A percentile compares a stretch with the other conserved stretches of the same genome.
phyloP scores from a whole-genome alignment of 129 eudicot species.

The Helichrysum umbraculigerum region DNA sequence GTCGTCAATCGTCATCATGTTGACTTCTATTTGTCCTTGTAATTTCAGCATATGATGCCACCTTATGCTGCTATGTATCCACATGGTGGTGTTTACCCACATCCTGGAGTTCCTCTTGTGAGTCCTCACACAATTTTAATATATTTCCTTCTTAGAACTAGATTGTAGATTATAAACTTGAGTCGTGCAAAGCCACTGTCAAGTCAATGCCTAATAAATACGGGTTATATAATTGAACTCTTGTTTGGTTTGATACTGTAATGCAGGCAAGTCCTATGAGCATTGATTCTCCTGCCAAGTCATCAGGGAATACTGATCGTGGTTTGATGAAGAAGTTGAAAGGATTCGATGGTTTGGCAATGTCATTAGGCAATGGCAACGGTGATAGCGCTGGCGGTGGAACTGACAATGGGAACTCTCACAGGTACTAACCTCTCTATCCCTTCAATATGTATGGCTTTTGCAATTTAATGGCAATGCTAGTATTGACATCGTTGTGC shows the following conservation, averaged over 20 bases:
- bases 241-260: background rate
- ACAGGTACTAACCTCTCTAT: constrained; percentile 49
- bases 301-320: constrained; percentile 66
- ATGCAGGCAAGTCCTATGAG: constrained; percentile 69
- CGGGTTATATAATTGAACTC: constrained; percentile 12
- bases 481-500: background rate
- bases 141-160: background rate
- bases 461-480: background rate
- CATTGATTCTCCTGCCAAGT: constrained; percentile 79
- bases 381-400: constrained; percentile 55
- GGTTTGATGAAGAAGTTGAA: constrained; percentile 78
- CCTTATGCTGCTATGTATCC: constrained; percentile 95
- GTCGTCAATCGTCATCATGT: constrained; percentile 3
- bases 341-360: constrained; percentile 86
- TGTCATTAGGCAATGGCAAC: constrained; percentile 80
- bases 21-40: constrained; percentile 11
- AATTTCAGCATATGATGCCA: constrained; percentile 80
- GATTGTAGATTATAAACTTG: background rate
- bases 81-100: constrained; percentile 90
- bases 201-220: background rate
- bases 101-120: constrained; percentile 87
- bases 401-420: constrained; percentile 50
- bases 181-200: background rate
- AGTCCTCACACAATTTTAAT: constrained; percentile 35
- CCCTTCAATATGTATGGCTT: background rate